Evolutionary conservation across 768 basidiomycete species (phyloP).

Genomic region (Tubosaeta sp.): DNA sequence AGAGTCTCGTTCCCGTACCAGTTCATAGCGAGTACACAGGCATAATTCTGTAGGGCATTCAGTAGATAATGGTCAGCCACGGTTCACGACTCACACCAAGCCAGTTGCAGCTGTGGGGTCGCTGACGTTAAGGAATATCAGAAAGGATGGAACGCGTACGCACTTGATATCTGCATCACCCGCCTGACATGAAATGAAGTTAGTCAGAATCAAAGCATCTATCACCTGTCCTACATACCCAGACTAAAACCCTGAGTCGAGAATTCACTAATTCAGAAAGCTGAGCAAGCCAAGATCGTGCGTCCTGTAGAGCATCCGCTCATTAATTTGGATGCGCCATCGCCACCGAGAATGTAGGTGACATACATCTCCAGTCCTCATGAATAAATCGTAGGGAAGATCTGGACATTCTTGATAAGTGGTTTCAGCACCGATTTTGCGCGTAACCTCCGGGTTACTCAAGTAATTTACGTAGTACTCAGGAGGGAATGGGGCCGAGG

Average conservation of each 20-base stretch:
- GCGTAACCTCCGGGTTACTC: constrained; percentile 30
- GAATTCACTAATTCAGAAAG: constrained; percentile 35
- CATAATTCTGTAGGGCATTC: constrained; percentile 24
- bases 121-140: not conserved
- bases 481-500: constrained; percentile 51
- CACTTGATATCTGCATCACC: constrained; percentile 30
- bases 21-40: constrained; percentile 41
- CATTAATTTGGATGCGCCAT: not conserved
- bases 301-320: constrained; percentile 22
- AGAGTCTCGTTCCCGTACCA: constrained; percentile 43
- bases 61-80: not conserved
- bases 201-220: not conserved
- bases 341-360: not conserved
- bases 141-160: not conserved
- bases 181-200: constrained; percentile 11
- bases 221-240: constrained; percentile 25
- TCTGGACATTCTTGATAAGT: constrained; percentile 48
- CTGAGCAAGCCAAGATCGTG: constrained; percentile 36
- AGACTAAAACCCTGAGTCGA: constrained; percentile 37
- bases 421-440: constrained; percentile 49
- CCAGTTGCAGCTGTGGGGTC: constrained; percentile 17
- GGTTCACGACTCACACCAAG: constrained; percentile 30
- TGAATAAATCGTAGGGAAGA: constrained; percentile 42
- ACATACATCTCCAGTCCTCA: constrained; percentile 54
- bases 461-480: constrained; percentile 53